Evolutionary conservation across 108 stramenopile species (phyloP), one percentile per base, ranked within the genome.

Genomic region (Discostella stelligeroides): DNA sequence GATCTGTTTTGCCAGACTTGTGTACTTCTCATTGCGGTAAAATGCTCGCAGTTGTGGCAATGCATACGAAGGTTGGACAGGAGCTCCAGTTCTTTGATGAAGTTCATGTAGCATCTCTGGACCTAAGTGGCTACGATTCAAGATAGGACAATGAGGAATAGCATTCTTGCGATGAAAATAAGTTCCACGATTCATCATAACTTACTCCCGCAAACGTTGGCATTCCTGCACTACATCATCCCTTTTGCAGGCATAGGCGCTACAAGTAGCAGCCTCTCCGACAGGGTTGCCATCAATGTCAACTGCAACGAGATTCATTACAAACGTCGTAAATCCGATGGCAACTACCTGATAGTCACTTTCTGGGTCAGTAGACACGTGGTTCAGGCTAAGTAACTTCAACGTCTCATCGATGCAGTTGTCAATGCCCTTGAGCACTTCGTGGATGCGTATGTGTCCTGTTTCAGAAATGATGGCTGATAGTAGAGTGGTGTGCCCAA

Each of bases 241-340:
- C 27, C 83, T 54, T 66, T 89, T 89, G 68, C 92, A 94, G 0
- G 89, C 92, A 75, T 94, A 94, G n/a, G n/a, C n/a, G 27, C 79
- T 82, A 39, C 87, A 77, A 8, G 90, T 87, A 40, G 84, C 82
- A 21, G 72, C 66, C 13, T 85, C 69, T 29, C 79, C 85, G 9
- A 88, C 63, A 20, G 81, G 59, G 28, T 72, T 40, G 15, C 86
- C 86, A 30, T 46, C 37, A 0, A 59, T 43, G 60, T 88, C 76
- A 0, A 91, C 71, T 12, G 84, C 92, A 8, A 91, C 48, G 34
- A 94, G 55, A 66, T 94, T 94, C 92, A 94, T 94, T 7, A 88
- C 90, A 79, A 94, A 91, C 25, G 82, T 68, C n/a, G 88, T 83
- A 66, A 94, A 89, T 45, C 89, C 90, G 46, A 94, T 61, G 9